These are phyloP conservation scores for Boletus tylopilopsis DNA, from an alignment of 768 basidiomycete species.

Conservation along the genomic window DNA sequence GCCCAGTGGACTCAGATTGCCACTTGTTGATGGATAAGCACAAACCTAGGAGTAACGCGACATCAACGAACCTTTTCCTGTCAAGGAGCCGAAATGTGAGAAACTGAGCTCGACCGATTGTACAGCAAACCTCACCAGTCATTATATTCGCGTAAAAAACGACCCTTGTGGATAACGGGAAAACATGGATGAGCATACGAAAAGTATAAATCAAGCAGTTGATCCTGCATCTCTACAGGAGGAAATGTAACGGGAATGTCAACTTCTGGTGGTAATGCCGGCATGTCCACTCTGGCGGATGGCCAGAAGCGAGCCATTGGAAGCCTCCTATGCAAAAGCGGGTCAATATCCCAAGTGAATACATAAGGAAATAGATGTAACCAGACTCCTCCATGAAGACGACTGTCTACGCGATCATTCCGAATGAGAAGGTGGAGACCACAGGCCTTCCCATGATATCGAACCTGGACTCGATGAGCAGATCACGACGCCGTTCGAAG, in stretches of 20 bases:
- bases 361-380: constrained; percentile 28
- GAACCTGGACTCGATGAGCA: constrained; percentile 49
- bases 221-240: constrained; percentile 57
- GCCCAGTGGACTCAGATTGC: constrained; percentile 34
- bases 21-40: constrained; percentile 26
- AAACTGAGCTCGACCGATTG: neutral
- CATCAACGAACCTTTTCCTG: constrained; percentile 29
- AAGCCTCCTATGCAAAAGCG: constrained; percentile 44
- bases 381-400: constrained; percentile 69
- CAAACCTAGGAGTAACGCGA: neutral
- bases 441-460: constrained; percentile 77
- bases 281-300: constrained; percentile 42
- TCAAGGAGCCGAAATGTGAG: neutral
- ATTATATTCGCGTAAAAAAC: constrained; percentile 64
- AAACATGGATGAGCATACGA: constrained; percentile 80
- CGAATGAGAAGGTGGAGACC: constrained; percentile 73
- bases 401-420: constrained; percentile 61
- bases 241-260: constrained; percentile 52
- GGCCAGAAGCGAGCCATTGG: constrained; percentile 80
- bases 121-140: constrained; percentile 37
- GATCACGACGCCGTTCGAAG: neutral
- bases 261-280: constrained; percentile 40
- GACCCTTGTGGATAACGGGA: constrained; percentile 72
- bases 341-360: constrained; percentile 10
- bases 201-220: constrained; percentile 73